phyloP scores from a whole-genome alignment of 331 rosid genomes.

The Cydonia oblonga region DNA sequence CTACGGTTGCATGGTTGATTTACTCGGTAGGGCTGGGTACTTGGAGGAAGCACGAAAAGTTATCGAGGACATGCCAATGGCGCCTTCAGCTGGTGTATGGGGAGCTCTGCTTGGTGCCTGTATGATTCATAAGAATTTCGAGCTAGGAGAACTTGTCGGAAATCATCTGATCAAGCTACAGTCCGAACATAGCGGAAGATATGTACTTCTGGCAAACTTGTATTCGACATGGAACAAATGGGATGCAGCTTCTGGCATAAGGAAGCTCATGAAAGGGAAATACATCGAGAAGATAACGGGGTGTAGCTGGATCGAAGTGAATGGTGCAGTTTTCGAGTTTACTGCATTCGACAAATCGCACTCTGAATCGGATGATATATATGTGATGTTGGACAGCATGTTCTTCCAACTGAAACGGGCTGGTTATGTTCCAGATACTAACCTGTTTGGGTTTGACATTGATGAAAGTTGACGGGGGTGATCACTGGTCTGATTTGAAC shows the following conservation, averaged over 20 bases:
- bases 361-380: constrained; percentile 9
- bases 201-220: constrained; percentile 37
- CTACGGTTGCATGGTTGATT: constrained; percentile 51
- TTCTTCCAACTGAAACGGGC: not conserved
- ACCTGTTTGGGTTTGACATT: not conserved
- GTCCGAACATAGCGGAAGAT: constrained; percentile 21
- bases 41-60: constrained; percentile 32
- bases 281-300: constrained; percentile 35
- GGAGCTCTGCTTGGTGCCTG: constrained; percentile 38
- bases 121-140: constrained; percentile 25
- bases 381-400: constrained; percentile 20
- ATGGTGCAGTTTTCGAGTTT: constrained; percentile 31
- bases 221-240: constrained; percentile 32
- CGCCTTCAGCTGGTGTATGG: constrained; percentile 28
- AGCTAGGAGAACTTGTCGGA: constrained; percentile 33
- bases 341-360: constrained; percentile 28
- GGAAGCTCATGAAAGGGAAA: constrained; percentile 39
- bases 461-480: not conserved
- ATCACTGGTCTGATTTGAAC: not conserved
- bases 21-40: constrained; percentile 39
- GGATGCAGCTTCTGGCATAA: constrained; percentile 39
- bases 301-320: constrained; percentile 38
- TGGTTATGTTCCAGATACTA: not conserved
- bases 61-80: constrained; percentile 41
- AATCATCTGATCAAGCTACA: constrained; percentile 25